Evolutionary conservation across 2,329 filamentous ascomycete species (phyloP), one percentile per base, ranked within the genome.

Genomic region (Pseudogymnoascus sp.): DNA sequence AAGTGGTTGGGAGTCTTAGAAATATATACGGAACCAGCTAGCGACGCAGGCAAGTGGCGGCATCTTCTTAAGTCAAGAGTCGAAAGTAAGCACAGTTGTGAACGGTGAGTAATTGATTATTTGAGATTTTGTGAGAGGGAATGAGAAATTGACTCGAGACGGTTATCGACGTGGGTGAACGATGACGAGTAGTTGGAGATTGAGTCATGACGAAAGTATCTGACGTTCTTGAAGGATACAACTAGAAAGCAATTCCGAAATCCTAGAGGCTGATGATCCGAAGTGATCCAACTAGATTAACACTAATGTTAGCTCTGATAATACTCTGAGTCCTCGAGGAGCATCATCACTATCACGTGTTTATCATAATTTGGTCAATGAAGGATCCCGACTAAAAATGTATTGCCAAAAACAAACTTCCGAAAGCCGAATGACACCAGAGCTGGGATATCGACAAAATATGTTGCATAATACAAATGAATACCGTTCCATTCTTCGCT

Each of bases 321-420:
- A 13, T 19, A 30, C n/a, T n/a, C n/a, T n/a, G n/a, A 52, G 45
- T 18, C 9, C 45, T 30, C n/a, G 8, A 9, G 45, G n/a, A 33
- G 45, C 45, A 52, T 52, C 45, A 52, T 30, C 45, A 52, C 45
- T 33, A 52, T 52, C 45, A 30, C 45, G 45, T 52, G 45, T 52
- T 52, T 52, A 2, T 52, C 10, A 30, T 52, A 13, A 18, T 52
- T 18, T 52, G 45, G 9, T 52, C 13, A 52, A 52, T 30, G 15
- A 33, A 19, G n/a, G 45, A 13, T 18, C 26, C 26, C 45, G 10
- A 18, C 30, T 52, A 52, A 52, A 30, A 52, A 52, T 52, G 45
- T 52, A 52, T 52, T 52, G 55, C 33, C 35, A 28, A 57, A 57
- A 39, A 57, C 35, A 39, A 39, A 37, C 35, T 38, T 57, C 55